Conservation (phyloP, 1,139 yeast species). For the Yamadazyma pseudoaaseri region DNA sequence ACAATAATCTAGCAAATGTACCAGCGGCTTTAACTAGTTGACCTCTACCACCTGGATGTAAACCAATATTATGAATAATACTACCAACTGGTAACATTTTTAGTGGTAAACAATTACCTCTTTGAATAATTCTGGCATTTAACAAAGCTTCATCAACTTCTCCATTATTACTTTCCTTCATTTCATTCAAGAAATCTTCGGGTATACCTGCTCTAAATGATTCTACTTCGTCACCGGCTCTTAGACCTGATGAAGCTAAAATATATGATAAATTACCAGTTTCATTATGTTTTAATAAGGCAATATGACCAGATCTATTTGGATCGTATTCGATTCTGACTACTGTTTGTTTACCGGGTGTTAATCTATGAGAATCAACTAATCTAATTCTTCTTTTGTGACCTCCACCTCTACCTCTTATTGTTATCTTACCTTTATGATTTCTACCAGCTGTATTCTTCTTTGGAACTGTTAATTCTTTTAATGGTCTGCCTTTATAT, state of each 20-base stretch:
- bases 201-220: slow-evolving; percentile 89
- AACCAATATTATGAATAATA: slow-evolving; percentile 83
- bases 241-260: slow-evolving; percentile 86
- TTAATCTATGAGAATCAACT: slow-evolving; percentile 70
- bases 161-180: slow-evolving; percentile 64
- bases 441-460: slow-evolving; percentile 87
- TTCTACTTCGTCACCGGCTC: slow-evolving; percentile 90
- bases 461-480: slow-evolving; percentile 71
- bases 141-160: slow-evolving; percentile 88
- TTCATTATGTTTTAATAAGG: slow-evolving; percentile 65
- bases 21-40: slow-evolving; percentile 95
- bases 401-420: slow-evolving; percentile 97
- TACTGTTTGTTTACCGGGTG: slow-evolving; percentile 74
- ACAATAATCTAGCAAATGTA: slow-evolving; percentile 83
- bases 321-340: slow-evolving; percentile 95
- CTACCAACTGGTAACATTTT: slow-evolving; percentile 93
- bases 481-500: slow-evolving; percentile 80
- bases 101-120: slow-evolving; percentile 93
- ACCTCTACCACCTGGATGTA: slow-evolving; percentile 76
- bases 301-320: slow-evolving; percentile 91
- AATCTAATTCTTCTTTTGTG: slow-evolving; percentile 84
- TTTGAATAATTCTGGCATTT: slow-evolving; percentile 82
- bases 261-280: slow-evolving; percentile 74
- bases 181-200: slow-evolving; percentile 65
- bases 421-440: slow-evolving; percentile 81